Conservation (phyloP, 345 rosid species). For the Stellera chamaejasme region DNA sequence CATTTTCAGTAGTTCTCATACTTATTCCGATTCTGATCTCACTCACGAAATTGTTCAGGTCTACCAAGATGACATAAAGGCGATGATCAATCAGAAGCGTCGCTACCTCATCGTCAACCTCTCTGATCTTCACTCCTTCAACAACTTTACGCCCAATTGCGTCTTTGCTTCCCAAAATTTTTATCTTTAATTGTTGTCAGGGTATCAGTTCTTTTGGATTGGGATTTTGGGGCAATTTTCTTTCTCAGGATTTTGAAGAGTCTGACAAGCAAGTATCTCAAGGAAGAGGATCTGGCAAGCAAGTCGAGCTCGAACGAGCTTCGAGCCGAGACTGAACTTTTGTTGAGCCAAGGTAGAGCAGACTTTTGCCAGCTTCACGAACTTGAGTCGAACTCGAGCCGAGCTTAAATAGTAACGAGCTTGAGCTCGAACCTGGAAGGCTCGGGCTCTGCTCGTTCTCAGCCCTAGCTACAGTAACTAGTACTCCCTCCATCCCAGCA, state of each 20-base stretch:
- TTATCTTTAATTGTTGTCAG: not conserved
- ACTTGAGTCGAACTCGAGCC: too few species aligned
- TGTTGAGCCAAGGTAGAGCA: too few species aligned
- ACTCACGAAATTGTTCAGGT: conserved; percentile 22
- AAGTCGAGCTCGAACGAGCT: too few species aligned
- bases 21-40: not conserved
- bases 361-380: too few species aligned
- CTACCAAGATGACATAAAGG: conserved; percentile 73
- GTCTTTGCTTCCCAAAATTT: not conserved
- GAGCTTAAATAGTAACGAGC: too few species aligned
- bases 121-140: conserved; percentile 70
- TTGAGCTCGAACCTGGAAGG: too few species aligned
- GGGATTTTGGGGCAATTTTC: not conserved
- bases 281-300: conserved; percentile 91
- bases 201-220: too few species aligned
- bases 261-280: conserved; percentile 79
- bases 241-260: conserved; percentile 63
- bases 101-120: conserved; percentile 86
- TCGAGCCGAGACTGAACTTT: too few species aligned
- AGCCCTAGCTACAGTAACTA: too few species aligned
- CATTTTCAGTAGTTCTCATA: not conserved
- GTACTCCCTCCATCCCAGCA: too few species aligned
- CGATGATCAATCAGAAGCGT: conserved; percentile 80
- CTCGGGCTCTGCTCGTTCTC: too few species aligned
- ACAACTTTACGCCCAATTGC: conserved; percentile 66